Evolutionary conservation across 1,284 basidiomycete genomes (phyloP).

Genomic region (Earliella scabrosa): DNA sequence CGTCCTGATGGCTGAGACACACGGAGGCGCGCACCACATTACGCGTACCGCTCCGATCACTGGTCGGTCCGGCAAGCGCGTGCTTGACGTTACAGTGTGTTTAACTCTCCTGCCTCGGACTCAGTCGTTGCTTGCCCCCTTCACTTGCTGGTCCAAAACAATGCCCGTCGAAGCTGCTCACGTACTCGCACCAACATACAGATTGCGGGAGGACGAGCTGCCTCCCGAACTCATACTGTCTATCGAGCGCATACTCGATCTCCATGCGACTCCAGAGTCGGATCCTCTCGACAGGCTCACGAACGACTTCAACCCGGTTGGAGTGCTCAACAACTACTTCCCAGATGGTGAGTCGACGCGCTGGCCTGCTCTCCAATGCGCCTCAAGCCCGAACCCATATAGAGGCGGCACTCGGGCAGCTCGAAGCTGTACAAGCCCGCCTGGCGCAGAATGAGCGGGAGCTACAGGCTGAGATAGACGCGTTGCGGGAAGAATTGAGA

Average conservation of each 20-base stretch:
- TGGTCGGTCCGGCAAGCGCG: no score
- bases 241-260: conserved; percentile 69
- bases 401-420: conserved; percentile 72
- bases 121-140: background rate
- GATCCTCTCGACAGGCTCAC: conserved; percentile 65
- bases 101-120: background rate
- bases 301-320: conserved; percentile 58
- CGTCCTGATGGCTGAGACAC: background rate
- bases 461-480: conserved; percentile 75
- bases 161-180: conserved; percentile 19
- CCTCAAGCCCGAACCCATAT: conserved; percentile 1
- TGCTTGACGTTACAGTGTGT: background rate
- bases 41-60: conserved; percentile 1
- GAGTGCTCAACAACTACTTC: conserved; percentile 73
- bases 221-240: conserved; percentile 69
- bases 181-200: conserved; percentile 16
- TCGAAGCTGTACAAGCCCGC: conserved; percentile 64
- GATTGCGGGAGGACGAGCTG: conserved; percentile 48
- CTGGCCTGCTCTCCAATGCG: background rate
- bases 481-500: conserved; percentile 68
- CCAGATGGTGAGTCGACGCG: conserved; percentile 65
- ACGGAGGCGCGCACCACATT: background rate
- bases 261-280: conserved; percentile 44
- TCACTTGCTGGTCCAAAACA: no score
- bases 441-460: conserved; percentile 64